phyloP scores from a whole-genome alignment of 2,329 filamentous ascomycete species.

The Aspergillus viridinutans region DNA sequence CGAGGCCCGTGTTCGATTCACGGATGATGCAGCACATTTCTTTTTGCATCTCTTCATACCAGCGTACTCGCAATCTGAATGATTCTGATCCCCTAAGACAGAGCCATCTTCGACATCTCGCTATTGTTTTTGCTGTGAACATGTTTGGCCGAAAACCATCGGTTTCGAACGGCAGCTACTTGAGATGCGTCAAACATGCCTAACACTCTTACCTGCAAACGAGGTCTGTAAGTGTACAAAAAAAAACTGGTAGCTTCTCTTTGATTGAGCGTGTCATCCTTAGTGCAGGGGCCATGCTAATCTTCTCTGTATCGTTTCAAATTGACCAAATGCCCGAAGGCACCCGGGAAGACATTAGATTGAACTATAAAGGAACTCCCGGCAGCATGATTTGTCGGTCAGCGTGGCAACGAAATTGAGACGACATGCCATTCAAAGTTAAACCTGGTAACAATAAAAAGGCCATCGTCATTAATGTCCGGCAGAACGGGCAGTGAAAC shows the following conservation, averaged over 20 bases:
- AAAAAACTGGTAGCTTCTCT: constrained; percentile 71
- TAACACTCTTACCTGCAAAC: constrained; percentile 8
- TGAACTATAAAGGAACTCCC: constrained; percentile 16
- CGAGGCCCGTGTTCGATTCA: constrained; percentile 47
- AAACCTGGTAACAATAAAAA: no score
- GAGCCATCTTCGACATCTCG: neutral
- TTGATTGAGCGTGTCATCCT: constrained; percentile 90
- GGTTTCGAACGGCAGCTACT: no score
- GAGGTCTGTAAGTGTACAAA: constrained; percentile 31
- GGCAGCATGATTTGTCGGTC: no score
- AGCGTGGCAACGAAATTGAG: no score
- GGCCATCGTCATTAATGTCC: no score
- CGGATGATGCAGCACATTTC: constrained; percentile 33
- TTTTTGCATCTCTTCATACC: constrained; percentile 1
- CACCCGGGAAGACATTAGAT: constrained; percentile 11
- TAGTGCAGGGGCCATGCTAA: constrained; percentile 84
- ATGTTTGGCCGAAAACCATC: neutral
- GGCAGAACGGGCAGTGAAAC: no score
- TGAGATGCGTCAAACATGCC: no score
- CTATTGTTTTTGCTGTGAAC: neutral
- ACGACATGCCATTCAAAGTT: no score
- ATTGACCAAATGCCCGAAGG: constrained; percentile 58
- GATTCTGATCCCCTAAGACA: neutral
- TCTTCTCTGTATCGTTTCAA: constrained; percentile 71
- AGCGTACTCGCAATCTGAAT: neutral